Conservation (phyloP, 1,284 basidiomycete species). For the Gymnopus androsaceus region DNA sequence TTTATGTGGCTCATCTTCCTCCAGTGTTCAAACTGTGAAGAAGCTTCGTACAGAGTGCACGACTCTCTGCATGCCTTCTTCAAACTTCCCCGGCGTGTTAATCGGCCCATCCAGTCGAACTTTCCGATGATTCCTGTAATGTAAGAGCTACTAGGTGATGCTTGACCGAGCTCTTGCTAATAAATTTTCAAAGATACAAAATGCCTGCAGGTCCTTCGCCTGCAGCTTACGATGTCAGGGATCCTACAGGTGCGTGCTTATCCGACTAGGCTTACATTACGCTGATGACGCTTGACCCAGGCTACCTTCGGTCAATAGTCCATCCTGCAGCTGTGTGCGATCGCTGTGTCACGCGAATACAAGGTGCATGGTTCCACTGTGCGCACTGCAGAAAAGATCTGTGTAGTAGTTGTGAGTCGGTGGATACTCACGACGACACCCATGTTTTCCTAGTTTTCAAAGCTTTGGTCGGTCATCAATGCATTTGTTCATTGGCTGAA, state of each 20-base stretch:
- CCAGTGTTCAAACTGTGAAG: constrained; percentile 81
- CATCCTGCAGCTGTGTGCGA: constrained; percentile 76
- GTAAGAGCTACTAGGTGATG: constrained; percentile 38
- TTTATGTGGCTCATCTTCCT: constrained; percentile 16
- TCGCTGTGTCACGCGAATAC: constrained; percentile 71
- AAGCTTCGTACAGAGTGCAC: constrained; percentile 74
- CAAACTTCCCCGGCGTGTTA: constrained; percentile 78
- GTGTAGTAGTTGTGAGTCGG: constrained; percentile 74
- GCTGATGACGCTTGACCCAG: no score
- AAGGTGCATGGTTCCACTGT: constrained; percentile 86
- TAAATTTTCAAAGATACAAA: constrained; percentile 53
- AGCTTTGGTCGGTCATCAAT: constrained; percentile 55
- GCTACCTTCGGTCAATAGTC: constrained; percentile 66
- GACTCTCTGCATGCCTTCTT: constrained; percentile 85
- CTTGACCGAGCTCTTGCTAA: background rate
- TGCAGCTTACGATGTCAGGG: constrained; percentile 38
- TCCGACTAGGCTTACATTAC: background rate
- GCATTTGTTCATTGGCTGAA: background rate
- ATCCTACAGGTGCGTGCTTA: constrained; percentile 59
- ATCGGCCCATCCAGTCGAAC: constrained; percentile 63
- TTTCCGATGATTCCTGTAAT: constrained; percentile 69
- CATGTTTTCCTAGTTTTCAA: constrained; percentile 90
- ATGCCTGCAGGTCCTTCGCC: constrained; percentile 62
- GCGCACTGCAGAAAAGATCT: constrained; percentile 83
- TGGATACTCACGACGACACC: constrained; percentile 78